A percentile compares a stretch with the other conserved stretches of the same genome.
phyloP scores from a whole-genome alignment of 164 flowering plant genomes.

The Piper betle region DNA sequence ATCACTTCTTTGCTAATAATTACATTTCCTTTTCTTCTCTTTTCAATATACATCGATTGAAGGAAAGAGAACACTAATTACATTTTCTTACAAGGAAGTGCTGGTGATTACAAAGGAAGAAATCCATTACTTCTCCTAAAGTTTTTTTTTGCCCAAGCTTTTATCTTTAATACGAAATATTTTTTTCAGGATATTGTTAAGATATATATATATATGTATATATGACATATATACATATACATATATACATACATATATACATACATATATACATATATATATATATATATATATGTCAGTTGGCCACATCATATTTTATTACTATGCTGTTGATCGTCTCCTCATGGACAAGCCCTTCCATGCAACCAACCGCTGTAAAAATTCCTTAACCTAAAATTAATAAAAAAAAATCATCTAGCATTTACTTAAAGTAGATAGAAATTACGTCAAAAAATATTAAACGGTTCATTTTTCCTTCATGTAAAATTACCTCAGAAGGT shows the following conservation, averaged over 20 bases:
- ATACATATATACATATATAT: too few species aligned
- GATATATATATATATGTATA: too few species aligned
- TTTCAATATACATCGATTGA: too few species aligned
- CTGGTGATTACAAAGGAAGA: background rate
- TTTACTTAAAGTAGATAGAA: background rate
- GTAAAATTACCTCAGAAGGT: constrained; percentile 61
- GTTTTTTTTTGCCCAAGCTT: too few species aligned
- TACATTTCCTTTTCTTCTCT: background rate
- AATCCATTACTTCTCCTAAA: too few species aligned
- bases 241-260: too few species aligned
- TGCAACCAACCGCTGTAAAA: constrained; percentile 57
- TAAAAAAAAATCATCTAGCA: too few species aligned
- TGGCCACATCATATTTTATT: constrained; percentile 2
- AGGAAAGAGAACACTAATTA: background rate
- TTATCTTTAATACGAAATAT: too few species aligned
- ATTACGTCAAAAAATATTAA: background rate
- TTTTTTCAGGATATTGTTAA: too few species aligned
- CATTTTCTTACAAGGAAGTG: background rate
- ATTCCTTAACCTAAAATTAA: constrained; percentile 51
- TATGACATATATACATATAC: background rate
- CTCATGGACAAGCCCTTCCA: constrained; percentile 34
- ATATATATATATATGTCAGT: background rate
- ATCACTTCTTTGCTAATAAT: too few species aligned
- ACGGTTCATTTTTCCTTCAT: too few species aligned
- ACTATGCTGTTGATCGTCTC: too few species aligned